Evolutionary conservation across 148 eudicot genomes (phyloP).

Genomic region (Bassia scoparia): DNA sequence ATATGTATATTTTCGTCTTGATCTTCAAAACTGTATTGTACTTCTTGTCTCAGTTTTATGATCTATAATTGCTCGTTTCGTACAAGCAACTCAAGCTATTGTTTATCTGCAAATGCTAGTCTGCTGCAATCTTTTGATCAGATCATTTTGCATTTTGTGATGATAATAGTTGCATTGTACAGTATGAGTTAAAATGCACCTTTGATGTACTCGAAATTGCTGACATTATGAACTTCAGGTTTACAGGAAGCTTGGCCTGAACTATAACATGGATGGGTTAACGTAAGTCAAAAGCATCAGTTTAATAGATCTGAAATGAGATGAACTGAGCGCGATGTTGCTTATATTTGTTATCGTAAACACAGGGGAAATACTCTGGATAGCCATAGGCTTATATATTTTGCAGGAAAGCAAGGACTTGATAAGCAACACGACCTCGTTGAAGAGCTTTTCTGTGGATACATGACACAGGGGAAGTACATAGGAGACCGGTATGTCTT

Average conservation of each 20-base stretch:
- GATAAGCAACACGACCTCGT: slow-evolving; percentile 63
- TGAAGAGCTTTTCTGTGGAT: slow-evolving; percentile 64
- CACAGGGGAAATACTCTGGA: slow-evolving; percentile 78
- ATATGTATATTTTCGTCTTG: too few relatives aligned
- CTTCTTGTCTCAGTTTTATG: too few relatives aligned
- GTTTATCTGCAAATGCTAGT: background rate
- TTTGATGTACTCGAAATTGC: too few relatives aligned
- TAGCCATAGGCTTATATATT: slow-evolving; percentile 78
- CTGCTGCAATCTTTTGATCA: too few relatives aligned
- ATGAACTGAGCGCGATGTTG: background rate
- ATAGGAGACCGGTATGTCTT: slow-evolving; percentile 65
- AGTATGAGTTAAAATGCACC: background rate
- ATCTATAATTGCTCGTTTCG: too few relatives aligned
- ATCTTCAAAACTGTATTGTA: background rate
- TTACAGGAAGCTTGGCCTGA: slow-evolving; percentile 57
- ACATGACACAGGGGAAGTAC: slow-evolving; percentile 67
- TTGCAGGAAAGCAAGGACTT: slow-evolving; percentile 65
- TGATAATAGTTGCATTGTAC: background rate
- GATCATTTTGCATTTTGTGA: background rate
- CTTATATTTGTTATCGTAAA: background rate
- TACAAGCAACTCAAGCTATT: too few relatives aligned
- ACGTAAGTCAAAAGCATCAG: slow-evolving; percentile 46
- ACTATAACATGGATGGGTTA: slow-evolving; percentile 62
- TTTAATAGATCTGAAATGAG: background rate
- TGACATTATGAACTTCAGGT: slow-evolving; percentile 37